Percentiles rank a stretch among this genome's conserved stretches.
Conservation (phyloP, 2,329 filamentous ascomycete genomes). For the Arthroderma uncinatum region DNA sequence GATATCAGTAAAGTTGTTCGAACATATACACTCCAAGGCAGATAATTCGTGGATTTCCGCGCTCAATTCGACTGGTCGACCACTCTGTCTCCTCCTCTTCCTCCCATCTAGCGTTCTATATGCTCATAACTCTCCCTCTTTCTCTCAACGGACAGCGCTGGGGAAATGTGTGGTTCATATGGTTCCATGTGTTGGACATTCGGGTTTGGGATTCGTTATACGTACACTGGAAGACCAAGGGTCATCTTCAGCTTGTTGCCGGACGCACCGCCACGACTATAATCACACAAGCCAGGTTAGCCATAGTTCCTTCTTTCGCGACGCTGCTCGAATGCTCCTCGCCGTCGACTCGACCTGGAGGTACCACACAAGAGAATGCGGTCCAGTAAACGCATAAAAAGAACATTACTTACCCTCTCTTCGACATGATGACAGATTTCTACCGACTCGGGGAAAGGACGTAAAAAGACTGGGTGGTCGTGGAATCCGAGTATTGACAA, state of each 20-base stretch:
- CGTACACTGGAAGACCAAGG: constrained; percentile 99
- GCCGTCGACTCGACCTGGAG: not conserved
- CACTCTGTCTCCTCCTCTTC: not conserved
- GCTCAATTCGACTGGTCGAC: not conserved
- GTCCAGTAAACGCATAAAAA: not conserved
- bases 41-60: not conserved
- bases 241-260: constrained; percentile 99
- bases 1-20: not conserved
- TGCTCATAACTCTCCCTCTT: not conserved
- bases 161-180: not conserved
- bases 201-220: constrained; percentile 5
- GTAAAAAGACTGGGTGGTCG: constrained; percentile 21
- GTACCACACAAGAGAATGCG: not conserved
- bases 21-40: not conserved
- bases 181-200: not conserved
- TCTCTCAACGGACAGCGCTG: not conserved
- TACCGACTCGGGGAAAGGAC: constrained; percentile 28
- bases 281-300: constrained; percentile 17
- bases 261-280: constrained; percentile 69
- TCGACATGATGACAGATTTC: constrained; percentile 41
- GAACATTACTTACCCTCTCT: constrained; percentile 36
- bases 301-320: constrained; percentile 12
- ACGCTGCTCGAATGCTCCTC: not conserved
- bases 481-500: constrained; percentile 7
- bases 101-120: not conserved